Evolutionary conservation across 2,329 filamentous ascomycete genomes (phyloP), one percentile per base, ranked within the genome.

Genomic region (Beauveria varroae): DNA sequence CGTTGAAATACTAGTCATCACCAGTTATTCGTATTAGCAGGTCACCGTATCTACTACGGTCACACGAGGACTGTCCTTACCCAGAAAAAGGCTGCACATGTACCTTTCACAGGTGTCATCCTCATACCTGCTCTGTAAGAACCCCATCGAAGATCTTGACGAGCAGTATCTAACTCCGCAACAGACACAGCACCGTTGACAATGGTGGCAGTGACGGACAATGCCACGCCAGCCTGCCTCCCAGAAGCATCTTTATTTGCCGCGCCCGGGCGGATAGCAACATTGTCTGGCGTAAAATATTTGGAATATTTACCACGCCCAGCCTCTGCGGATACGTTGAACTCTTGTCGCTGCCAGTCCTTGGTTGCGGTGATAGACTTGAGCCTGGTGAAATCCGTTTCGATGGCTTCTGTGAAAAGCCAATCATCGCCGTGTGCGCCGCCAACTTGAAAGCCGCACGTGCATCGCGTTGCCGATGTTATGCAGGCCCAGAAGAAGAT

Each of bases 81-180:
- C 85, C 88, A 93, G 73, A 92, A 93, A 74, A 93, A 92, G 7
- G 89, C 89, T 34, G 83, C 86, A 70, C 89, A 93, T 1, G 90
- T 93, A 28, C 89, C 89, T 1, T 78, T 74, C 7, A 82, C 75
- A 44, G 74, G 73, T 0, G 86, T 84, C 61, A 88, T 72, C 72
- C 85, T 88, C 77, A 91, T 86, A 41, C 81, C 82, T 3, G 85
- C 83, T 20, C 89, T 78, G 67, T 87, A 93, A 26, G 82, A 87
- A 2, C 90, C 90, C 69, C 85, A 89, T n/a, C 83, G 74, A 67
- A 90, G 76, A 68, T 93, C 86, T 10, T 77, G 71, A 22, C 86
- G 78, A 7, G 75, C 70, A 3, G 84, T 83, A 55, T 86, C 84
- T 40, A 92, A 70, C 72, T 93, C 88, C 1, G 87, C 83, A 47